These are phyloP conservation scores for Phytopythium oedochilum DNA, from an alignment of 352 stramenopile genomes.

Conservation along the genomic window DNA sequence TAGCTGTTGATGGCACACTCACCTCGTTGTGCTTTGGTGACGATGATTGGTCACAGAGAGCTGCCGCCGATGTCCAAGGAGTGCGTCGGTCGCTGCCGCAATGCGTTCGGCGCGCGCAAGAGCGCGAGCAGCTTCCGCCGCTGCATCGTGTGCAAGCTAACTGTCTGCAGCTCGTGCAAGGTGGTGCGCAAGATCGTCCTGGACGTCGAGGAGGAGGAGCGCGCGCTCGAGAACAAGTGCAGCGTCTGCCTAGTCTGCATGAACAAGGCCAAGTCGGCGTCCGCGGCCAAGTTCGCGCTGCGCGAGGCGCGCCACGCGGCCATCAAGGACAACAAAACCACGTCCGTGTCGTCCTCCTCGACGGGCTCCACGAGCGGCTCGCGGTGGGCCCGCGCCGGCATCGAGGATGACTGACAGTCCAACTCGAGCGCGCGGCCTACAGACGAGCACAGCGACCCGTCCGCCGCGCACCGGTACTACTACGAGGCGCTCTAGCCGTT, in stretches of 20 bases:
- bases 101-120: constrained; percentile 15
- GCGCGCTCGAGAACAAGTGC: constrained; percentile 22
- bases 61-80: constrained; percentile 10
- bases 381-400: background rate
- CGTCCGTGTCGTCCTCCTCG: constrained; percentile 13
- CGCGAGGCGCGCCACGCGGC: constrained; percentile 11
- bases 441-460: background rate
- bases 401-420: background rate
- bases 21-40: too few relatives aligned
- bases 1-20: too few relatives aligned
- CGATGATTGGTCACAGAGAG: background rate
- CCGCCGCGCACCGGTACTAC: background rate
- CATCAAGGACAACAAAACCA: constrained; percentile 14
- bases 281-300: constrained; percentile 16
- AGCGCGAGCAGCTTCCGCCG: constrained; percentile 14
- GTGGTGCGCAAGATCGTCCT: constrained; percentile 24
- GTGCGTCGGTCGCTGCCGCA: constrained; percentile 26
- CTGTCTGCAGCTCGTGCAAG: constrained; percentile 26
- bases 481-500: constrained; percentile 5
- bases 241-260: constrained; percentile 31
- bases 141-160: constrained; percentile 27
- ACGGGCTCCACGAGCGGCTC: constrained; percentile 18
- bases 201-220: constrained; percentile 15
- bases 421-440: background rate
- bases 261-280: constrained; percentile 19